Conservation (phyloP, 495 filamentous ascomycete genomes). For the Neurospora sp. region DNA sequence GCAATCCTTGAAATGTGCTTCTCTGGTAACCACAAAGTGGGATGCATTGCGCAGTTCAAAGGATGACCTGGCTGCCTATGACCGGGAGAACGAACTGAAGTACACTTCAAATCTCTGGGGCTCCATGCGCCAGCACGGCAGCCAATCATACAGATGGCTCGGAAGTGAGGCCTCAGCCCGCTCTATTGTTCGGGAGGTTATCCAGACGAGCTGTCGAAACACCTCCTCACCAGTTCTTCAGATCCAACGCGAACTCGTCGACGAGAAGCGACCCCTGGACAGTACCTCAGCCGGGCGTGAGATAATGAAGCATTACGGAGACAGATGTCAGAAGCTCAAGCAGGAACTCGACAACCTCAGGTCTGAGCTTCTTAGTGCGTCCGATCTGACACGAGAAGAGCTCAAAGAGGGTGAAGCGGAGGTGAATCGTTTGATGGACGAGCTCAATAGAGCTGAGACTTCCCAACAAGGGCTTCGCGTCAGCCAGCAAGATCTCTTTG, state of each 20-base stretch:
- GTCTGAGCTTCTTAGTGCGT: not conserved
- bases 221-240: slow-evolving; percentile 5
- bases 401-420: not conserved
- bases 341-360: not conserved
- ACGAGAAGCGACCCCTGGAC: slow-evolving; percentile 16
- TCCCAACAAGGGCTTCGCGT: not conserved
- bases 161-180: not conserved
- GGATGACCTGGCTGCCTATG: not conserved
- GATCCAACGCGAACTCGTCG: slow-evolving; percentile 31
- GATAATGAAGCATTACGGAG: not conserved
- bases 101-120: not conserved
- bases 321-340: not conserved
- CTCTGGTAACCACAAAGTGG: not conserved
- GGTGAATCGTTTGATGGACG: not conserved
- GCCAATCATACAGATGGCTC: not conserved
- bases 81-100: not conserved
- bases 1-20: not conserved
- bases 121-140: not conserved
- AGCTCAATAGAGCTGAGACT: not conserved
- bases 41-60: not conserved
- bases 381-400: not conserved
- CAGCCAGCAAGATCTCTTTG: not conserved
- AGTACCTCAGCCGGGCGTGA: slow-evolving; percentile 23
- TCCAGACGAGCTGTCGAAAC: not conserved
- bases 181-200: not conserved